These are phyloP conservation scores for Blastobotrys niveus DNA, from an alignment of 1,139 yeast genomes.

Conservation along the genomic window DNA sequence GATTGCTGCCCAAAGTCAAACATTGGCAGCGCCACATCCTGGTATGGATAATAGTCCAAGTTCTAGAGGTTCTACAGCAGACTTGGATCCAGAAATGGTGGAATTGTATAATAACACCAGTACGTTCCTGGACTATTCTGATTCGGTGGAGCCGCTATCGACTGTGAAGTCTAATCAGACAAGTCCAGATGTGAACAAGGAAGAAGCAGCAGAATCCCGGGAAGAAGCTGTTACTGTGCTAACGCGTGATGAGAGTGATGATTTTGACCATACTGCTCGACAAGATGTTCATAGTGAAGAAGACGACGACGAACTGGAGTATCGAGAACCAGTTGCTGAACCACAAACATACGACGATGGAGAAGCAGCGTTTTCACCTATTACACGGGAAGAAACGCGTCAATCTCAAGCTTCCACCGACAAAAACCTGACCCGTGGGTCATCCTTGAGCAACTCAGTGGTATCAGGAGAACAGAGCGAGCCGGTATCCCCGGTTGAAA, in stretches of 20 bases:
- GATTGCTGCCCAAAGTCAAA: neutral
- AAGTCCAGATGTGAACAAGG: constrained; percentile 3
- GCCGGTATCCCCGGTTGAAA: constrained; percentile 3
- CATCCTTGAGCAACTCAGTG: neutral
- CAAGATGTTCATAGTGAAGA: neutral
- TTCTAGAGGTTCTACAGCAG: neutral
- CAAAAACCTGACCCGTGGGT: no score
- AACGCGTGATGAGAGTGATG: constrained; percentile 6
- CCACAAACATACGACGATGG: no score
- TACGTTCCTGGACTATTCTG: constrained; percentile 25
- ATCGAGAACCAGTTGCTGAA: neutral
- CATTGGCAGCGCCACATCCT: neutral
- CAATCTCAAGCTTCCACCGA: no score
- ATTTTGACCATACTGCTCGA: neutral
- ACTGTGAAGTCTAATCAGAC: constrained; percentile 19
- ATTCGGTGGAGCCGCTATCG: constrained; percentile 23
- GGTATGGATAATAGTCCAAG: neutral
- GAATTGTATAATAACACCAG: constrained; percentile 32
- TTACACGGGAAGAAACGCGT: no score
- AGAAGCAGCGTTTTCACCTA: no score
- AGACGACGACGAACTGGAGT: neutral
- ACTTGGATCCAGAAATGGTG: constrained; percentile 29
- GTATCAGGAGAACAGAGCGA: neutral
- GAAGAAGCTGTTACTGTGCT: constrained; percentile 2
- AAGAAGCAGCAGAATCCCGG: neutral